Conservation (phyloP, 176 grass and related monocot species). For the Avena insularis region DNA sequence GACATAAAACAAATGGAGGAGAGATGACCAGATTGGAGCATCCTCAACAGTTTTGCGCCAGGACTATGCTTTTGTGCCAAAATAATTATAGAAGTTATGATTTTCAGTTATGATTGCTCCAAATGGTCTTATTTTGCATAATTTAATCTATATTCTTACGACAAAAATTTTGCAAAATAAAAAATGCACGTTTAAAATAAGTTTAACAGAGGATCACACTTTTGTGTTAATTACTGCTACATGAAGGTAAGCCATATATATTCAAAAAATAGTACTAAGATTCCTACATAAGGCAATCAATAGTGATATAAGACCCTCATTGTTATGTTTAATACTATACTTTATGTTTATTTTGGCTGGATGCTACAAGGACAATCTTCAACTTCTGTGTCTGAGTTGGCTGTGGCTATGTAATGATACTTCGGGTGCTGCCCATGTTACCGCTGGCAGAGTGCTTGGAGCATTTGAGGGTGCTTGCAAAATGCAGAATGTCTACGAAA, state of each 20-base stretch:
- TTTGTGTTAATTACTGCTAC: not conserved
- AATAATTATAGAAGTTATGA: not conserved
- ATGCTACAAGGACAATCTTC: not conserved
- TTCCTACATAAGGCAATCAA: not conserved
- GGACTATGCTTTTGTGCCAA: not conserved
- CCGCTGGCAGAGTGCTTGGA: not conserved
- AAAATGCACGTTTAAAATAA: not conserved
- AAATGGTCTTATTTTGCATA: not conserved
- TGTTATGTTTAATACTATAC: not conserved
- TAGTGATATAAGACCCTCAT: not conserved
- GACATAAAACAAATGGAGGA: not conserved
- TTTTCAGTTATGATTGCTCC: not conserved
- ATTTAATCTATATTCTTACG: not conserved
- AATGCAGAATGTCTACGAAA: not conserved
- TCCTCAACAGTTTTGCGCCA: not conserved
- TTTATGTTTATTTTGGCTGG: not conserved
- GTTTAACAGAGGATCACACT: not conserved
- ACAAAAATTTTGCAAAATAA: not conserved
- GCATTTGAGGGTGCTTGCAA: not conserved
- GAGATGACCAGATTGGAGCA: not conserved
- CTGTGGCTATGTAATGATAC: not conserved
- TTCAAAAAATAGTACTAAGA: not conserved
- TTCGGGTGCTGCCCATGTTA: not conserved
- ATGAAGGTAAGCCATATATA: not conserved
- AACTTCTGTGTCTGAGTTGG: not conserved